These are phyloP conservation scores for Liquidambar formosana DNA, from an alignment of 164 flowering plant species.

Conservation along the genomic window DNA sequence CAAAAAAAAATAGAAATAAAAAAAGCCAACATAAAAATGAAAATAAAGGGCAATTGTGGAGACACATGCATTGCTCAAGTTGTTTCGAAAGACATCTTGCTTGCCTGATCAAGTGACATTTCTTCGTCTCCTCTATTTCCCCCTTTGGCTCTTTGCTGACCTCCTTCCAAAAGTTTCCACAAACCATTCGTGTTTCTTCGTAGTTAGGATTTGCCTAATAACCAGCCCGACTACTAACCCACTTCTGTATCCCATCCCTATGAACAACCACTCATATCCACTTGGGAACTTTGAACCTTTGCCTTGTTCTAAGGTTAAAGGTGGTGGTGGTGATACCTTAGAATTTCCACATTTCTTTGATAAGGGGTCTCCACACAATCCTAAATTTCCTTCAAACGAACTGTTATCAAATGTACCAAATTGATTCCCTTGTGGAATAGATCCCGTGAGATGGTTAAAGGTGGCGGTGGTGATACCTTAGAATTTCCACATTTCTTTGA, in stretches of 20 bases:
- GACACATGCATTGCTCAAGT: no score
- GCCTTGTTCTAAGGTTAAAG: not conserved
- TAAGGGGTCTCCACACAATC: constrained; percentile 16
- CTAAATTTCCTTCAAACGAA: constrained; percentile 6
- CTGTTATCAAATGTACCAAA: constrained; percentile 6
- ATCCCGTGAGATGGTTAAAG: constrained; percentile 8
- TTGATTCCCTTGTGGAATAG: constrained; percentile 15
- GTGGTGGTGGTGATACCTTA: no score
- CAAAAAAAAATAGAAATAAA: no score
- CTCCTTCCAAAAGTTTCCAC: no score
- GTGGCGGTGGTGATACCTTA: no score
- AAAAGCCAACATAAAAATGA: no score
- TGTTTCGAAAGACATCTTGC: no score
- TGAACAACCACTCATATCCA: not conserved
- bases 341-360: constrained; percentile 7
- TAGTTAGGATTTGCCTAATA: not conserved
- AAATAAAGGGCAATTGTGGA: no score
- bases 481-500: constrained; percentile 7
- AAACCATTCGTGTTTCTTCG: no score
- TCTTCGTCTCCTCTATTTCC: no score
- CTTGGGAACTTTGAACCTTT: not conserved
- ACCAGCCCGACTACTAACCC: constrained; percentile 6
- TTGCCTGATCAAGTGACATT: no score
- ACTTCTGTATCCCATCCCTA: not conserved
- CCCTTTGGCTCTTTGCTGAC: no score